Evolutionary conservation across 2,329 filamentous ascomycete species (phyloP), one percentile per base, ranked within the genome.

Genomic region (Neonectria punicea): DNA sequence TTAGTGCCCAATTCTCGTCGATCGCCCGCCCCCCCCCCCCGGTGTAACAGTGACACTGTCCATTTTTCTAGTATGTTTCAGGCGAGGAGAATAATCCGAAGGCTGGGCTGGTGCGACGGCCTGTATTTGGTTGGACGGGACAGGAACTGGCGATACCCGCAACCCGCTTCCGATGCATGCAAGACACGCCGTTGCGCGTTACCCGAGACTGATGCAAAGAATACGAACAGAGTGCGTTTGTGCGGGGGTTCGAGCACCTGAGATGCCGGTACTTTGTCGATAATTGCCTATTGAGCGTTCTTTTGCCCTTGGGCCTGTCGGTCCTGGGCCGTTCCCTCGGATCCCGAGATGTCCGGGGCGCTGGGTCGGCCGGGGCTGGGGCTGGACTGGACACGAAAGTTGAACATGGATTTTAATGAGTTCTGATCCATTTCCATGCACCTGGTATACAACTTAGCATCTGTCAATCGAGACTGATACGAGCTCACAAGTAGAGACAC

Each of bases 71-170:
- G 13, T 10, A 9, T n/a, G 22, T 49, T 49, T 49, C 46, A 50
- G 47, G 9, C 8, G 9, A 18, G 28, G 9, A n/a, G 16, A 32
- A 18, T 32, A 51, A 51, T 34, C 28, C 49, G 6, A 51, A 13
- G 47, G 47, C 47, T 50, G 47, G 47, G 47, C 8, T 50, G 47
- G 47, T 50, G 47, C 47, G 47, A 50, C 47, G 16, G 36, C 36
- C 36, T 25, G 5, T 3, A 25, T 25, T 25, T 49, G 47, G 28
- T 34, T 51, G 47, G 18, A 34, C 18, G 8, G 47, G 13, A 13
- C 9, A 3, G 28, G 11, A 18, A 7, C 11, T 28, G 47, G 47
- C 28, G 47, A 32, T 41, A 41, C 39, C 39, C 39, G 39, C 47
- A 51, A n/a, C 30, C 28, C 18, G 34, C 28, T 20, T 20, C 49